Percentiles rank a stretch among this genome's conserved stretches.
Evolutionary conservation across 73 alveolate genomes (phyloP).

Genomic region (Paramecium biaurelia): DNA sequence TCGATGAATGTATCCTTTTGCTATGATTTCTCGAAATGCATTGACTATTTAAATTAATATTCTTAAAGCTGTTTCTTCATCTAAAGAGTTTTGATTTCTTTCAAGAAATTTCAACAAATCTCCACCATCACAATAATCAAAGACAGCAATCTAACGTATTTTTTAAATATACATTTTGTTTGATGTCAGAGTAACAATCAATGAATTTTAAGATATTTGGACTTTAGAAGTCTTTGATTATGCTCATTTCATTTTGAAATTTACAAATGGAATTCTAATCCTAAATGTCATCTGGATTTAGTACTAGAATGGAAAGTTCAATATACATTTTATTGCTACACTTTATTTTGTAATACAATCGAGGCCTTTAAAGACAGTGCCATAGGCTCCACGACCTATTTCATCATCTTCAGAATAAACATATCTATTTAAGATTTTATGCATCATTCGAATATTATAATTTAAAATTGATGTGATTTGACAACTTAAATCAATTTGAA

Average conservation of each 20-base stretch:
- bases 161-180: not conserved
- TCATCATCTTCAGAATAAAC: not conserved
- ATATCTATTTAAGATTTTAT: not conserved
- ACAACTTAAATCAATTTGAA: not conserved
- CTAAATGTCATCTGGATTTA: not conserved
- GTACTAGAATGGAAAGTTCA: not conserved
- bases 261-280: not conserved
- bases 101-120: constrained; percentile 40
- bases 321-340: constrained; percentile 49
- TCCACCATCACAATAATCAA: constrained; percentile 59
- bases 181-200: not conserved
- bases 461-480: not conserved
- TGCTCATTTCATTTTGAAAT: not conserved
- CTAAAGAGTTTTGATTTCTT: not conserved
- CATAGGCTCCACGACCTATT: constrained; percentile 46
- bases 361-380: constrained; percentile 50
- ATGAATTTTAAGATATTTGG: not conserved
- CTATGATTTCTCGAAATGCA: constrained; percentile 30
- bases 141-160: not conserved
- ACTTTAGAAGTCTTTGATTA: not conserved
- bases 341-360: not conserved
- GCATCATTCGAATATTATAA: not conserved
- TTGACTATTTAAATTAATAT: constrained; percentile 17
- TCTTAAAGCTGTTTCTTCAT: not conserved
- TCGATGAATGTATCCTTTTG: constrained; percentile 68